phyloP scores from a whole-genome alignment of 2,329 filamentous ascomycete genomes.

The Penicillium sp. region DNA sequence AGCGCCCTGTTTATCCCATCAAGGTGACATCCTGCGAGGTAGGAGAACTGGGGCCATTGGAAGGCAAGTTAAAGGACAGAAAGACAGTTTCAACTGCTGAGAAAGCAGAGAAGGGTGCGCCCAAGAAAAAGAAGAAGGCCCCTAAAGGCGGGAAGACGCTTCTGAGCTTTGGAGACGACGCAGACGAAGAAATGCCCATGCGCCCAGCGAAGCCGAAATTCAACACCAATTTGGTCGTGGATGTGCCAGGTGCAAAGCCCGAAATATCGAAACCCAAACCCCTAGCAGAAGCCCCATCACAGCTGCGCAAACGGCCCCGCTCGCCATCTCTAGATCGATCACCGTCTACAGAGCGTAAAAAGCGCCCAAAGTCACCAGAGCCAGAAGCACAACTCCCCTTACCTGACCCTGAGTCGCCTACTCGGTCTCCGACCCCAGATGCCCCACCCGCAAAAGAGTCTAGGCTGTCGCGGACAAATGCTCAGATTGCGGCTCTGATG shows the following conservation, averaged over 20 bases:
- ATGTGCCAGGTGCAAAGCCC: conserved; percentile 23
- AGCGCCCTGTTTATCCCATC: conserved; percentile 81
- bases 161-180: conserved; percentile 49
- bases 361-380: conserved; percentile 40
- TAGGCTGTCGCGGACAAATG: conserved; percentile 43
- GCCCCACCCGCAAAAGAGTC: conserved; percentile 35
- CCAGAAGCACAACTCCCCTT: conserved; percentile 46
- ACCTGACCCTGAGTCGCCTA: conserved; percentile 44
- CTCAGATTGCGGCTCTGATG: conserved; percentile 46
- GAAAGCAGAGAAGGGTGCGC: conserved; percentile 28
- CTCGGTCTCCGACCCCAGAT: conserved; percentile 32
- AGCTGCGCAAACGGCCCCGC: conserved; percentile 31
- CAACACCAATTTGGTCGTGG: conserved; percentile 46
- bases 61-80: conserved; percentile 46
- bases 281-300: conserved; percentile 11
- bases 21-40: conserved; percentile 59
- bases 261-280: conserved; percentile 15
- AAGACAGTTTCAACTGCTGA: conserved; percentile 32
- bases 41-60: conserved; percentile 45
- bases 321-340: conserved; percentile 33
- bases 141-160: conserved; percentile 45
- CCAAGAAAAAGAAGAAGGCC: conserved; percentile 45
- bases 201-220: conserved; percentile 48
- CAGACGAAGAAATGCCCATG: conserved; percentile 36
- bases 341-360: conserved; percentile 30